Conservation (phyloP, 2,329 filamentous ascomycete species). For the Paecilomyces dactylethromorphus region DNA sequence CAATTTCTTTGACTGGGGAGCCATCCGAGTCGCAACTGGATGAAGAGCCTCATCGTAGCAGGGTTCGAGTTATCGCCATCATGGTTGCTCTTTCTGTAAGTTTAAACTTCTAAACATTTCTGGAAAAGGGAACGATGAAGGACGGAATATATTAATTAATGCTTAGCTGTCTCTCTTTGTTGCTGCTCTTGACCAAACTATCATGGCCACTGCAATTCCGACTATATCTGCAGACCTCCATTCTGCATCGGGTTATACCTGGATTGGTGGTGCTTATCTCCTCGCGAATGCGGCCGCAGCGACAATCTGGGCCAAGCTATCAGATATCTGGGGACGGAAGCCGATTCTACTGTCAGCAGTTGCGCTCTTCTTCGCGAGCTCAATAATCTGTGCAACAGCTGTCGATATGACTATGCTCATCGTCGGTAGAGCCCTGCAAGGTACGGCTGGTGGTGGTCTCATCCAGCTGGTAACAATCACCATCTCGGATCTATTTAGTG, state of each 20-base stretch:
- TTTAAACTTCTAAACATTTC: background rate
- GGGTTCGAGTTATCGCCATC: slow-evolving; percentile 16
- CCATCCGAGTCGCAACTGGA: background rate
- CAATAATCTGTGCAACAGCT: slow-evolving; percentile 45
- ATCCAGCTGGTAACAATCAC: slow-evolving; percentile 48
- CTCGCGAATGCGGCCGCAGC: slow-evolving; percentile 61
- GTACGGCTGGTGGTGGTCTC: slow-evolving; percentile 48
- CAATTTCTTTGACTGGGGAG: slow-evolving; percentile 4
- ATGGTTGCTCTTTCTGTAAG: slow-evolving; percentile 22
- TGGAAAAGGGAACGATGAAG: background rate
- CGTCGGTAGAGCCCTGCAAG: slow-evolving; percentile 47
- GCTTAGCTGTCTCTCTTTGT: slow-evolving; percentile 23
- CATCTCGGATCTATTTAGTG: slow-evolving; percentile 51
- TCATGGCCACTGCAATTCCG: slow-evolving; percentile 56
- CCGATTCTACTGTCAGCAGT: slow-evolving; percentile 45
- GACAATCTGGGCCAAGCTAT: slow-evolving; percentile 63
- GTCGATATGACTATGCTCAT: slow-evolving; percentile 47
- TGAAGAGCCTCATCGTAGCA: slow-evolving; percentile 9
- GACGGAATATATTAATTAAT: slow-evolving; percentile 2
- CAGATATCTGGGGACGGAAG: slow-evolving; percentile 54
- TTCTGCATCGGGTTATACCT: slow-evolving; percentile 65
- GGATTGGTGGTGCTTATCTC: slow-evolving; percentile 70
- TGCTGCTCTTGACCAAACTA: slow-evolving; percentile 42
- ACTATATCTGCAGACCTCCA: slow-evolving; percentile 56
- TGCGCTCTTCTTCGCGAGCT: slow-evolving; percentile 43